Base-by-base conservation (phyloP, 139 green algal species). In the Desmodesmus armatus region DNA sequence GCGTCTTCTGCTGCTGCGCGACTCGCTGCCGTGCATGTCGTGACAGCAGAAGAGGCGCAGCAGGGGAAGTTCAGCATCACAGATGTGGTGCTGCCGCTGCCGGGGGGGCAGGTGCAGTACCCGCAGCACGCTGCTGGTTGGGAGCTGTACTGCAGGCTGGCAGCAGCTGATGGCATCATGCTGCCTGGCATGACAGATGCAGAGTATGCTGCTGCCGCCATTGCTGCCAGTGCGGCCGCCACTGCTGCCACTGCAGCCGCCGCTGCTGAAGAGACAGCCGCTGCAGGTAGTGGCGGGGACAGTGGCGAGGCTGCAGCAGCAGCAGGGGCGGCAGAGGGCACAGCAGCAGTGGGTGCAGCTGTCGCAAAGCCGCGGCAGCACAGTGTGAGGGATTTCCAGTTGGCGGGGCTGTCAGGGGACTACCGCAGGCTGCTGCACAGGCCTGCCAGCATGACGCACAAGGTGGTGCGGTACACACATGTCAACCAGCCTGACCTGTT, bases 71-170 rank as follows among this genome's bases (percentile, higher is more conserved):
- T 87, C 84, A 85, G 55, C 71, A 91, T 98, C 0, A 83, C 91
- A 0, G 92, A 98, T 73, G 93, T 99, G 5, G 95, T 99, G 37
- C 89, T 99, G 88, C 97, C 97, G 0, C 88, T 99, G 82, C 95
- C 95, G 0, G 97, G 96, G 4, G 67, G 11, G 5, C 33, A 79
- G 6, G 80, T 86, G 44, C 67, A 37, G 49, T 93, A 93, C 76
- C 90, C 83, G 0, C 55, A 51, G 21, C 87, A 93, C 44, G 72
- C 69, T 49, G 89, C 88, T 4, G 88, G 70, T 0, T 49, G 70
- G 58, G 5, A 66, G 67, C 87, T 96, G 79, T 96, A 96, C 81
- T 11, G 35, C 37, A 47, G 44, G 41, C 31, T 82, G 40, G 89
- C 85, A 0, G 69, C 71, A 3, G 40, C 77, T 25, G 82, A 90